These are phyloP conservation scores for Eucalyptus albens DNA, from an alignment of 345 rosid genomes.

Conservation along the genomic window DNA sequence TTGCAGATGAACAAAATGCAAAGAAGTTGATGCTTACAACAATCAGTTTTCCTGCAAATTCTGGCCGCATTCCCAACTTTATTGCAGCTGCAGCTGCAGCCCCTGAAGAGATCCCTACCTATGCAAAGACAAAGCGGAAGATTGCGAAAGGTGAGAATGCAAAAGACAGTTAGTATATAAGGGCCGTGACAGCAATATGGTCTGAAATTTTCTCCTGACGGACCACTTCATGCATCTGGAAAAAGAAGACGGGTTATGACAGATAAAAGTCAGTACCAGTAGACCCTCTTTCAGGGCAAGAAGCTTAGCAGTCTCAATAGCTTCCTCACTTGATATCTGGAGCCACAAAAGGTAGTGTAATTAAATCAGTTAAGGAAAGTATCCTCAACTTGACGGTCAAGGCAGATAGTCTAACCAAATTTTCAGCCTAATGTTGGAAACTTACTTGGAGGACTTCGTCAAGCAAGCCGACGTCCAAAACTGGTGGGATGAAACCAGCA, in stretches of 20 bases:
- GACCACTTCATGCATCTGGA: too few species aligned
- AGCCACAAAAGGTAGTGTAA: background rate
- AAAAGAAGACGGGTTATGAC: background rate
- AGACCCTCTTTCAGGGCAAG: constrained; percentile 46
- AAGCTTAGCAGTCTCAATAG: constrained; percentile 27
- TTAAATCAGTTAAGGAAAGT: background rate
- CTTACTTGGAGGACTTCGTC: constrained; percentile 41
- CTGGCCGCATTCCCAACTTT: constrained; percentile 35
- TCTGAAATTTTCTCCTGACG: too few species aligned
- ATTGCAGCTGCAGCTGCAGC: constrained; percentile 49
- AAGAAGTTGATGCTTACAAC: constrained; percentile 13
- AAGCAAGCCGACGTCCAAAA: constrained; percentile 26
- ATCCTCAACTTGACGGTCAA: background rate
- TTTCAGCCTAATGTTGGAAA: background rate
- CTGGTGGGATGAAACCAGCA: constrained; percentile 30
- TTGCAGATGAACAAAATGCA: too few species aligned
- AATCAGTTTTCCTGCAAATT: constrained; percentile 39
- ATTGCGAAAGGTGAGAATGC: background rate
- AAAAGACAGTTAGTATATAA: background rate
- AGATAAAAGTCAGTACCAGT: constrained; percentile 7
- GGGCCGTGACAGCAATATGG: too few species aligned
- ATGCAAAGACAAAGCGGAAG: background rate
- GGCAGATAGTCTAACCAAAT: rapidly evolving
- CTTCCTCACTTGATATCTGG: constrained; percentile 42
- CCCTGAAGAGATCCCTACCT: constrained; percentile 57